These are phyloP conservation scores for Raphanus raphanistrum DNA, from an alignment of 345 rosid genomes.

Conservation along the genomic window DNA sequence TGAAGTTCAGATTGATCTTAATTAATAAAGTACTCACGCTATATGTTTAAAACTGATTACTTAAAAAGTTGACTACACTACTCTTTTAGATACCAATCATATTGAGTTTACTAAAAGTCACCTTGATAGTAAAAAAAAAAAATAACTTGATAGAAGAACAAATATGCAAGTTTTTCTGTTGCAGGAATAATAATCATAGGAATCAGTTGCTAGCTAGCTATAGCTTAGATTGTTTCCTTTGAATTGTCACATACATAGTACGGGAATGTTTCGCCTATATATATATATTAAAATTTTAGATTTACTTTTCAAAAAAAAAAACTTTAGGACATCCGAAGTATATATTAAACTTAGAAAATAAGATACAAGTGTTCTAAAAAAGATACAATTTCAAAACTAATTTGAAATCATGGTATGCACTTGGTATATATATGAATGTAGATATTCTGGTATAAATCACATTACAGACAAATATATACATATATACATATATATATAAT, in stretches of 20 bases:
- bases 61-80: background rate
- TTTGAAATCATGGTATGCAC: background rate
- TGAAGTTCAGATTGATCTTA: background rate
- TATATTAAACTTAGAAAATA: background rate
- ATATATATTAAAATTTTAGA: background rate
- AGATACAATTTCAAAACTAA: background rate
- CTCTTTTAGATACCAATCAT: background rate
- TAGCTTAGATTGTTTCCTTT: constrained; percentile 11
- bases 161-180: background rate
- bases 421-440: background rate
- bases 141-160: background rate
- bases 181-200: background rate
- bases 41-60: background rate
- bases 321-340: no score
- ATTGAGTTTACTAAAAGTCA: background rate
- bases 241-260: constrained; percentile 11
- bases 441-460: background rate
- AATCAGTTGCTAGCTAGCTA: constrained; percentile 18
- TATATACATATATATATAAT: background rate
- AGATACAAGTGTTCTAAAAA: background rate
- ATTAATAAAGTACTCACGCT: background rate
- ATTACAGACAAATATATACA: background rate
- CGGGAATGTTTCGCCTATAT: background rate
- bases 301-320: background rate
- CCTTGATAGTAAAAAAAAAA: background rate